phyloP scores from a whole-genome alignment of 306 rosid genomes.

The Cicer arietinum region DNA sequence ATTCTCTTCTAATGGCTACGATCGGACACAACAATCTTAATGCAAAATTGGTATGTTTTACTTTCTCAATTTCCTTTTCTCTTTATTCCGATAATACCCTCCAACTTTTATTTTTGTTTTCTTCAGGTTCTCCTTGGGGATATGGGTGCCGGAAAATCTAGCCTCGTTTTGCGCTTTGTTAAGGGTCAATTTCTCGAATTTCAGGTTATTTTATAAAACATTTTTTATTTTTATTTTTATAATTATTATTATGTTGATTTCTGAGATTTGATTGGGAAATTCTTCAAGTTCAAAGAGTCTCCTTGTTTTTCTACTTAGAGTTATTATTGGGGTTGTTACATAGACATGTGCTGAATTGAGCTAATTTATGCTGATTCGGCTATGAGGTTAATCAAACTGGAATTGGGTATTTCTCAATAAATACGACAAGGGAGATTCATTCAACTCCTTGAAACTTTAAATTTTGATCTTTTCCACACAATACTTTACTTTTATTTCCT shows the following conservation, averaged over 20 bases:
- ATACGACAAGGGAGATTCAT: not conserved
- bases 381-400: slow-evolving; percentile 1
- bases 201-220: slow-evolving; percentile 45
- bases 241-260: not conserved
- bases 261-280: slow-evolving; percentile 33
- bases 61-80: slow-evolving; percentile 30
- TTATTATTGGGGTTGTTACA: no score
- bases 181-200: slow-evolving; percentile 72
- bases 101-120: slow-evolving; percentile 10
- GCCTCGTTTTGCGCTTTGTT: slow-evolving; percentile 70
- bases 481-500: no score
- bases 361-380: slow-evolving; percentile 22
- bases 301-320: no score
- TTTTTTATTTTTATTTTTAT: not conserved
- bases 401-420: not conserved
- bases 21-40: slow-evolving; percentile 66
- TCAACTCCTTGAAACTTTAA: no score
- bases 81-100: slow-evolving; percentile 25
- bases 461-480: no score
- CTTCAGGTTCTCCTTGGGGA: slow-evolving; percentile 71
- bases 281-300: slow-evolving; percentile 1
- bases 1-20: slow-evolving; percentile 60
- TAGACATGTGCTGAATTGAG: slow-evolving; percentile 15
- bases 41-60: slow-evolving; percentile 58
- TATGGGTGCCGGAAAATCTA: slow-evolving; percentile 72